Evolutionary conservation across 495 filamentous ascomycete genomes (phyloP), one percentile per base, ranked within the genome.

Genomic region (Penicillium turbatum): DNA sequence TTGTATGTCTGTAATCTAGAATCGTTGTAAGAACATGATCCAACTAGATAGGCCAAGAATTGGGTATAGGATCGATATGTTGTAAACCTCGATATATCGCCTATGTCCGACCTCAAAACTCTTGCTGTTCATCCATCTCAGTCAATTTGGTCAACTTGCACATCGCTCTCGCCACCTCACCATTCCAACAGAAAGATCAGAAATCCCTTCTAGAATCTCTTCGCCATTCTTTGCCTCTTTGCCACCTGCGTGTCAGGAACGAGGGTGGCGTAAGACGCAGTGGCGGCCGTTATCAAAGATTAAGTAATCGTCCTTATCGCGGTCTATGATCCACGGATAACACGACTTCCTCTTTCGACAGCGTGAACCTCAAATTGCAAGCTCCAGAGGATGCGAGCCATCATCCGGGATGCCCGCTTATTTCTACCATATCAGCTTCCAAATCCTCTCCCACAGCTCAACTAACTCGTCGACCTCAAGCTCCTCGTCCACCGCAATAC

Each of bases 371-470:
- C 44, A 30, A 48, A 8, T 26, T 27, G 40, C 37, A 31, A 15
- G 32, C 49, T 40, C 26, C 48, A 44, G 24, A 43, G 43, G 40
- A 66, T 64, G 60, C 70, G 70, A 73, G 54, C 51, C 47, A 63
- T 67, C 57, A 54, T 58, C 59, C 71, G 69, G 64, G 51, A 85
- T 88, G 90, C 88, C 88, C 73, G 84, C 87, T 31, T 96, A 93
- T 72, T 92, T 90, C 71, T 98, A 92, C 62, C 92, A 97, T 63
- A 68, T 98, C 27, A 84, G 85, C 60, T 82, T 98, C 63, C 92
- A 97, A 78, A 77, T 97, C 12, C 62, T 72, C 36, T 43, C 39
- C 6, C 49, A 55, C 47, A 86, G 86, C 69, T 68, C 81, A 54
- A 70, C 76, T 13, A 9, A 17, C 4, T 26, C 9, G 0, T 45